Conservation (phyloP, 164 flowering plant genomes). For the Macadamia integrifolia region DNA sequence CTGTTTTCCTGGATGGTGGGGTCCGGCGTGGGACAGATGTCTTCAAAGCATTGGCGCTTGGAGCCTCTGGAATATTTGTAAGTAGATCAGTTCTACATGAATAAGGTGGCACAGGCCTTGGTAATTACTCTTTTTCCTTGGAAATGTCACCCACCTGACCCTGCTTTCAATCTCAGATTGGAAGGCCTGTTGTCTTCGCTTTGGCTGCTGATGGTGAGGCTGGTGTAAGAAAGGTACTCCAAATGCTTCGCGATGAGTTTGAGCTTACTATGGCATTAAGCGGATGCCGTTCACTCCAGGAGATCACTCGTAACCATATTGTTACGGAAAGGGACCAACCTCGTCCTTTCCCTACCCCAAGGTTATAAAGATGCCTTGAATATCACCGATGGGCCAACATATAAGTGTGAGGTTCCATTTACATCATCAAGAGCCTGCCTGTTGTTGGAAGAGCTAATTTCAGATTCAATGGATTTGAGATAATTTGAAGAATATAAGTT, state of each 20-base stretch:
- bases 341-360: constrained; percentile 17
- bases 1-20: constrained; percentile 73
- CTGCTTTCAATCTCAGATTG: constrained; percentile 46
- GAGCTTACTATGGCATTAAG: constrained; percentile 92
- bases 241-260: constrained; percentile 91
- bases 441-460: constrained; percentile 3
- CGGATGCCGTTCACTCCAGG: constrained; percentile 80
- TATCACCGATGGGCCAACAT: background rate
- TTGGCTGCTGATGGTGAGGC: constrained; percentile 91
- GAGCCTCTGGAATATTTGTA: constrained; percentile 92
- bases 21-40: constrained; percentile 96
- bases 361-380: constrained; percentile 17
- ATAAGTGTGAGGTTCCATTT: constrained; percentile 4
- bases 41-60: constrained; percentile 92
- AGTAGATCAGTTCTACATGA: constrained; percentile 19
- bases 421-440: constrained; percentile 5
- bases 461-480: background rate
- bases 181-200: constrained; percentile 80
- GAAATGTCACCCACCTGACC: background rate
- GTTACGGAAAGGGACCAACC: constrained; percentile 56
- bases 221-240: constrained; percentile 81
- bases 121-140: constrained; percentile 1
- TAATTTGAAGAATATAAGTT: constrained; percentile 9
- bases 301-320: constrained; percentile 79
- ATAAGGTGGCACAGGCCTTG: background rate